Base-by-base conservation (phyloP, 805 yeast species). In the Cyberlindnera mrakii region DNA sequence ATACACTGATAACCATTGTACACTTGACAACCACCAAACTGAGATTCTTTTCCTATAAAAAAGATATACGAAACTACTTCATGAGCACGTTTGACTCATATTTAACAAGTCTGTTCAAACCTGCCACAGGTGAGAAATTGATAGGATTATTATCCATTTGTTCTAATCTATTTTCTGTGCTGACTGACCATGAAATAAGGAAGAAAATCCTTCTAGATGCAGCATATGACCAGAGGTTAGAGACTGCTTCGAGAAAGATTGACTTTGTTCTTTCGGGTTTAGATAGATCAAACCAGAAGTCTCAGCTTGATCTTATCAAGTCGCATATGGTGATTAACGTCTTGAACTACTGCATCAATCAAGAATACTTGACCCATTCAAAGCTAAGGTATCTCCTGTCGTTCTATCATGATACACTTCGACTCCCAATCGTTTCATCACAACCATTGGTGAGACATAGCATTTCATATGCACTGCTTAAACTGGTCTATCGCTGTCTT, bases 141-240 rank as follows among this genome's bases (percentile, higher is more conserved):
- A 11, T 52, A 2, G 36, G 43, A 6, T 16, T 33, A 9, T 41
- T 57, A 7, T 46, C 53, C 10, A 50, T 52, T 0, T 44, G 51
- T 11, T 20, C 45, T 3, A 57, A 55, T 18, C 30, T 57, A 16
- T 51, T 57, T 30, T 54, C 57, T 4, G 34, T 57, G 1, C 33
- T 58, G 38, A 50, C 53, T 10, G 58, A 55, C 32, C 19, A 42
- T 8, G 58, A 53, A 18, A 43, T 57, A 23, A 45, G 45, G 39
- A 44, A 39, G 20, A 52, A 49, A n/a, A 27, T 58, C 38, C 35
- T 54, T 43, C 35, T 58, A 17, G 54, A 51, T 27, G 9, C 42
- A 5, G 45, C 59, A 1, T 47, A 46, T 33, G 61, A 58, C 30
- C 53, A 45, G 17, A 43, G 42, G 9, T 48, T 57, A 42, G 60